Percentiles rank a stretch among this genome's conserved stretches.
These are phyloP conservation scores for Canna indica DNA, from an alignment of 176 grass and related monocot genomes.

Conservation along the genomic window DNA sequence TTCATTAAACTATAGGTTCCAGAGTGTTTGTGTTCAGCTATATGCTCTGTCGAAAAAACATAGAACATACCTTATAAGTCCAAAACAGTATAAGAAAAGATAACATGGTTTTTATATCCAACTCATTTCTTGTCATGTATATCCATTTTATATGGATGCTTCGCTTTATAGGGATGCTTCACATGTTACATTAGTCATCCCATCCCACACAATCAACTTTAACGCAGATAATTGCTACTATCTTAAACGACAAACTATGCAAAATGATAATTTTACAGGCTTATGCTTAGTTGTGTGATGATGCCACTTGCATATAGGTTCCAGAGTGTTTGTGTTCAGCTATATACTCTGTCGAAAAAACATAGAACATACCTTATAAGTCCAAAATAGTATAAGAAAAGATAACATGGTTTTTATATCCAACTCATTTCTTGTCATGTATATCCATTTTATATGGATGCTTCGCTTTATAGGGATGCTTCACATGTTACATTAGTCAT, in stretches of 20 bases:
- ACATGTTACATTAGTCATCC: neutral
- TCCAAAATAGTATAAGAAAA: too few species aligned
- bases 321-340: neutral
- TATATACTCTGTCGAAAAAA: neutral
- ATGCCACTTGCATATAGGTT: neutral
- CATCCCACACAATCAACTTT: neutral
- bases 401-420: too few species aligned
- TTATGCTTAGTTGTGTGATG: neutral
- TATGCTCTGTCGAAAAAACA: neutral
- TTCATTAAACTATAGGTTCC: neutral
- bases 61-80: neutral
- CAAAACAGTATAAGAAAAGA: too few species aligned
- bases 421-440: neutral
- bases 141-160: neutral
- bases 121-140: neutral
- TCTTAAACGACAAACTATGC: neutral
- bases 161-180: neutral
- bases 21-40: neutral
- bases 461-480: too few species aligned
- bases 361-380: neutral
- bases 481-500: neutral
- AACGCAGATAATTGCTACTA: neutral
- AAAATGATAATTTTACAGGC: neutral
- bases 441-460: too few species aligned
- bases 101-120: too few species aligned